Conservation (phyloP, 2,329 filamentous ascomycete genomes). For the Arachnomyces sp. region DNA sequence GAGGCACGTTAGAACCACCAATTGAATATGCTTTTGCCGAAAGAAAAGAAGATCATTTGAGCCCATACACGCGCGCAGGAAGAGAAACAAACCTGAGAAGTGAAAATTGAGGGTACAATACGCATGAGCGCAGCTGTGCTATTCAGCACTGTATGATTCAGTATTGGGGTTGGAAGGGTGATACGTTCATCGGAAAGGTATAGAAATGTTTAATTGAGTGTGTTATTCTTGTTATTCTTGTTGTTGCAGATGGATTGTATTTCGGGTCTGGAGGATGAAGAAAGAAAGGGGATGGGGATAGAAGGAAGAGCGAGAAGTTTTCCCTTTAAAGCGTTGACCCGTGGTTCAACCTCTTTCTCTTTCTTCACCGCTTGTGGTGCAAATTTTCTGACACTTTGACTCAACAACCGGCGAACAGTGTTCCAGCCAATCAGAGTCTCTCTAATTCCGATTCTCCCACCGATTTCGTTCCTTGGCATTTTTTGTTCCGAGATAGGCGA, state of each 20-base stretch:
- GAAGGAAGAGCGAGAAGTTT: constrained; percentile 2
- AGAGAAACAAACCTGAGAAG: constrained; percentile 62
- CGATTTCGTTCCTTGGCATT: too few species aligned
- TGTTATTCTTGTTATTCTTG: too few species aligned
- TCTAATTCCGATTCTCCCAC: too few species aligned
- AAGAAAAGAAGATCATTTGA: constrained; percentile 11
- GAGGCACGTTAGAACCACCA: constrained; percentile 8
- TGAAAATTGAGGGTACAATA: constrained; percentile 76
- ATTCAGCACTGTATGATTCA: constrained; percentile 24
- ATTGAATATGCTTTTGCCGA: constrained; percentile 10
- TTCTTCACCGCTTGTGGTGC: too few species aligned
- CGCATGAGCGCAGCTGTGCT: constrained; percentile 64
- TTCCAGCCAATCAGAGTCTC: too few species aligned
- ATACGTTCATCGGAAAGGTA: constrained; percentile 4
- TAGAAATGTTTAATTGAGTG: not conserved
- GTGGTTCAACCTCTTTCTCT: too few species aligned
- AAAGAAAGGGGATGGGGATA: constrained; percentile 6
- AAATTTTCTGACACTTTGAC: too few species aligned
- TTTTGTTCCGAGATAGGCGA: too few species aligned
- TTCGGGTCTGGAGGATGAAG: not conserved
- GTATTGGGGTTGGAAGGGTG: constrained; percentile 4
- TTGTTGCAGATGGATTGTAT: too few species aligned
- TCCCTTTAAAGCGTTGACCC: too few species aligned
- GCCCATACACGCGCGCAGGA: constrained; percentile 11
- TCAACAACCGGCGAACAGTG: too few species aligned